Conservation (phyloP, 2,329 filamentous ascomycete species). For the Colletotrichum scovillei region DNA sequence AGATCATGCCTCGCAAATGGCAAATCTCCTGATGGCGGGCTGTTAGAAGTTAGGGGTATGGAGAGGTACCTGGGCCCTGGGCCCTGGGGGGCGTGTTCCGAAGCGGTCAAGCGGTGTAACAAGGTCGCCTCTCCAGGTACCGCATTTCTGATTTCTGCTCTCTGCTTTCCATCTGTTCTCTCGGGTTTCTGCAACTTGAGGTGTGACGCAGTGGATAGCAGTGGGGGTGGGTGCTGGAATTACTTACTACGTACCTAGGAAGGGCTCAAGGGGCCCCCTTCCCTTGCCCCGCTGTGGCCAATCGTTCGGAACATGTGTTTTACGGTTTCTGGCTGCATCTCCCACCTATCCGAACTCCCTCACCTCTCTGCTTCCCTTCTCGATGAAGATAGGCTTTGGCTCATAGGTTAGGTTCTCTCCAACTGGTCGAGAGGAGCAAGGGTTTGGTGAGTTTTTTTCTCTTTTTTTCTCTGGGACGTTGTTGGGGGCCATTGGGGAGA, state of each 20-base stretch:
- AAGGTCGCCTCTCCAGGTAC: neutral
- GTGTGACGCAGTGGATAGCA: conserved; percentile 34
- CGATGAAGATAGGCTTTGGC: neutral
- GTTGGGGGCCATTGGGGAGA: conserved; percentile 16
- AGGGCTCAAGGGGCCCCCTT: neutral
- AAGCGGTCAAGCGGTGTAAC: conserved; percentile 30
- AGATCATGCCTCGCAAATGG: conserved; percentile 33
- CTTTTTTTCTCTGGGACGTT: neutral
- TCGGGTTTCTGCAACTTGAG: neutral
- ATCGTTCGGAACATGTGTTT: conserved; percentile 24
- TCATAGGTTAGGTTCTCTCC: neutral
- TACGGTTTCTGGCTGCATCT: neutral
- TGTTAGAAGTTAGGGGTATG: conserved; percentile 9
- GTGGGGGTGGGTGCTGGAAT: conserved; percentile 18
- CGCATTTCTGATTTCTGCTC: neutral
- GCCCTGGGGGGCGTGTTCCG: neutral
- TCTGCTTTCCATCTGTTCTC: too few species aligned
- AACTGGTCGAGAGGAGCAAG: neutral
- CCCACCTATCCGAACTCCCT: neutral
- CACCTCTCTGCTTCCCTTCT: too few species aligned
- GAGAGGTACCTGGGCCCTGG: neutral
- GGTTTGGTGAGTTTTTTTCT: neutral
- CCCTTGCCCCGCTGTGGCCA: conserved; percentile 32
- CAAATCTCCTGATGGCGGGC: conserved; percentile 36
- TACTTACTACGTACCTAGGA: neutral